phyloP scores from a whole-genome alignment of 73 alveolate species.

The Tetrahymena malaccensis region DNA sequence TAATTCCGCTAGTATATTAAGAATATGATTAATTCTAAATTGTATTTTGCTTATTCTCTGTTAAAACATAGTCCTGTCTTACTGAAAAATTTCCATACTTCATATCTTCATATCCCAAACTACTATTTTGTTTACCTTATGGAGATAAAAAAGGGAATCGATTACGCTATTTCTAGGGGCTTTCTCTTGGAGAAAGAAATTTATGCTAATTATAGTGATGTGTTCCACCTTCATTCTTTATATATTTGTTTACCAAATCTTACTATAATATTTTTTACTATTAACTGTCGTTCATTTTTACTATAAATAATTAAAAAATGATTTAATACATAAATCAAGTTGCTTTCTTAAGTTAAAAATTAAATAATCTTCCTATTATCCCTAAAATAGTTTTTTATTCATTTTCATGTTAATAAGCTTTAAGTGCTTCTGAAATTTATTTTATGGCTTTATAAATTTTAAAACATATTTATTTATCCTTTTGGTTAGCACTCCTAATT shows the following conservation, averaged over 20 bases:
- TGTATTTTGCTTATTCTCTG: neutral
- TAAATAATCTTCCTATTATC: neutral
- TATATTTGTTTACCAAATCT: neutral
- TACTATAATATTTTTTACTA: neutral
- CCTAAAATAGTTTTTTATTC: no score
- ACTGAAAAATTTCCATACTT: neutral
- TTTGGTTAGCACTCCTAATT: neutral
- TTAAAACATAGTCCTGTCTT: neutral
- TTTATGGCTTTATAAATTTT: no score
- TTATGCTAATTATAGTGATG: neutral
- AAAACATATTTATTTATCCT: neutral
- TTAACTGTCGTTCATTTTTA: neutral
- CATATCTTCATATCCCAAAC: neutral
- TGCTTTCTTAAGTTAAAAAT: no score
- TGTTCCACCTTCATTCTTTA: neutral
- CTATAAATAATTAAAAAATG: neutral
- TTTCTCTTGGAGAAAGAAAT: neutral
- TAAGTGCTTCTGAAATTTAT: no score
- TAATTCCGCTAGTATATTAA: neutral
- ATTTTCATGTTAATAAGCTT: no score
- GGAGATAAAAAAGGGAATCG: neutral
- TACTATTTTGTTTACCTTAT: neutral
- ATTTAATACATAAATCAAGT: neutral
- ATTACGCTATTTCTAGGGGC: neutral
- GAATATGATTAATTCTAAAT: neutral